These are phyloP conservation scores for Parasarocladium wereldwijsianum DNA, from an alignment of 2,329 filamentous ascomycete species.

Conservation along the genomic window DNA sequence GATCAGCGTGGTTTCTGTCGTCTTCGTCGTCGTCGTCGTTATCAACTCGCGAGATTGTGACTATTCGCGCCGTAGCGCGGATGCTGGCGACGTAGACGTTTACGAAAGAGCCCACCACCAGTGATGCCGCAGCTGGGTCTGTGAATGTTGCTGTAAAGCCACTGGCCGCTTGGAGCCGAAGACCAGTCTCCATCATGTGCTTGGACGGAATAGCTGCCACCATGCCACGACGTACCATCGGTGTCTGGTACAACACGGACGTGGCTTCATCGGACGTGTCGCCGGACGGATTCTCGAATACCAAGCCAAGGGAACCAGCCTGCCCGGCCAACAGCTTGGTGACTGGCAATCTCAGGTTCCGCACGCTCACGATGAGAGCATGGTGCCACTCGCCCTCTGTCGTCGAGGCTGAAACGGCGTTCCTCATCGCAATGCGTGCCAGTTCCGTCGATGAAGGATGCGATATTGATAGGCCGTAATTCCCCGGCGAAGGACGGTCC, in stretches of 20 bases:
- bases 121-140: slow-evolving; percentile 42
- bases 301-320: slow-evolving; percentile 76
- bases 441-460: slow-evolving; percentile 40
- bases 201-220: slow-evolving; percentile 52
- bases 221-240: slow-evolving; percentile 63
- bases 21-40: slow-evolving; percentile 21
- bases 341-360: slow-evolving; percentile 76
- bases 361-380: slow-evolving; percentile 70
- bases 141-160: slow-evolving; percentile 60
- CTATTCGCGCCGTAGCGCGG: slow-evolving; percentile 61
- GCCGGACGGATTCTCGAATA: slow-evolving; percentile 36
- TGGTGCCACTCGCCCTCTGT: slow-evolving; percentile 60
- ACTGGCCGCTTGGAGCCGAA: slow-evolving; percentile 48
- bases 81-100: slow-evolving; percentile 84
- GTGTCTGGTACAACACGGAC: slow-evolving; percentile 5
- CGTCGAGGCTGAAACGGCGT: slow-evolving; percentile 33
- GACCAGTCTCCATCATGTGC: slow-evolving; percentile 39
- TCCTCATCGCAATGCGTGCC: slow-evolving; percentile 35
- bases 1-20: no score
- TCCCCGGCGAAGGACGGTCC: slow-evolving; percentile 30
- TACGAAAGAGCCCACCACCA: slow-evolving; percentile 54
- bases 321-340: slow-evolving; percentile 63
- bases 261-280: not conserved
- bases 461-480: slow-evolving; percentile 34
- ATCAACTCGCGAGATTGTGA: slow-evolving; percentile 6